Base-by-base conservation (phyloP, 768 basidiomycete species). In the Podaxis sp. region DNA sequence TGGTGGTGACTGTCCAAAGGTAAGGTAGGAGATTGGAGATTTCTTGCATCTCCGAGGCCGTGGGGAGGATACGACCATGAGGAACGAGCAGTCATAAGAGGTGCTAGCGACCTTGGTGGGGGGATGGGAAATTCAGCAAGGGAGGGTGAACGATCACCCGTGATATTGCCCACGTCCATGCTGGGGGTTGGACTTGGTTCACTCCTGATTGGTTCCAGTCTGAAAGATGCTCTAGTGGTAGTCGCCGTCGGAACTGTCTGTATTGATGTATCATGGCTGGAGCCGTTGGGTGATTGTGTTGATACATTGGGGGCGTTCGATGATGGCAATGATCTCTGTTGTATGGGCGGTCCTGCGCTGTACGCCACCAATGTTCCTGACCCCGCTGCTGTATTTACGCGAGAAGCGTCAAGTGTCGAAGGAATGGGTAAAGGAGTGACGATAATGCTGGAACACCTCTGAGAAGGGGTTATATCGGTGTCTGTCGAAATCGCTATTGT, bases 81-180 rank as follows among this genome's bases (percentile, higher is more conserved):
- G 5, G 58, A 22, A 7, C 5, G 50, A 13, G 20, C 24, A 0
- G 8, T 26, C 22, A 13, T 12, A 20, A 51, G 7, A 38, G 49
- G 4, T 20, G 20, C 10, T 7, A 49, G 15, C 7, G 57, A 8
- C 48, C 48, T 12, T 22, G 8, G n/a, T 38, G 58, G 58, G 2
- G 58, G 58, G 10, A 20, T n/a, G 17, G 58, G 58, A 40, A 60
- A 60, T n/a, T 60, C 58, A 2, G 48, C 37, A 2, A 60, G 58
- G 30, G 58, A 60, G 24, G 38, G 49, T 26, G 58, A 37, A 38
- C 58, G 48, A n/a, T 50, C 33, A 28, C 30, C 51, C 36, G 33
- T 33, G 33, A 38, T 51, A 20, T 28, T 58, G 17, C 12, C 1
- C 20, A 28, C 3, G 24, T 50, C 44, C 20, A 33, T 4, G 13